Conservation (phyloP, 106 monocot genomes). For the Posidonia australis region DNA sequence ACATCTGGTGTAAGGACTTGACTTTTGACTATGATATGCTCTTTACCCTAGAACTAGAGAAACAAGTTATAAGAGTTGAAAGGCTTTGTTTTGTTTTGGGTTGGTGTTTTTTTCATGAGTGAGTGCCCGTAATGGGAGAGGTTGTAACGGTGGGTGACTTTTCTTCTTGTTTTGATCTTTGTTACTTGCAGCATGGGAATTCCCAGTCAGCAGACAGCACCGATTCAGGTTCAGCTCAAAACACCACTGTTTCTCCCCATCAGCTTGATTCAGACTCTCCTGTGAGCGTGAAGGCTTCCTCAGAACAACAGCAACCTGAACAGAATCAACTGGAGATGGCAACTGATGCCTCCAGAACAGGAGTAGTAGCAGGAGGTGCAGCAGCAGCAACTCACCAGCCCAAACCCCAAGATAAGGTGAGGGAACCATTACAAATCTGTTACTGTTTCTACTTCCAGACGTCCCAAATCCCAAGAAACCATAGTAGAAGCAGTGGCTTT, state of each 20-base stretch:
- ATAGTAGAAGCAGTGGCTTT: conserved; percentile 9
- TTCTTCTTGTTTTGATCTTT: background rate
- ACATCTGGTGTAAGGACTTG: conserved; percentile 28
- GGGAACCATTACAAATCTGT: background rate
- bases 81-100: too few relatives aligned
- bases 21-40: conserved; percentile 6
- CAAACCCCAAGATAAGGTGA: conserved; percentile 23
- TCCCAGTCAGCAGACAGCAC: conserved; percentile 37
- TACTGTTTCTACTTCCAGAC: conserved; percentile 3
- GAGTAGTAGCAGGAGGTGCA: conserved; percentile 11
- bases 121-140: too few relatives aligned
- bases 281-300: conserved; percentile 32
- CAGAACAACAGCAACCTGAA: conserved; percentile 21
- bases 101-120: too few relatives aligned
- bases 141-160: background rate
- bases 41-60: background rate
- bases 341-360: conserved; percentile 20
- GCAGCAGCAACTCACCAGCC: conserved; percentile 14
- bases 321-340: conserved; percentile 24
- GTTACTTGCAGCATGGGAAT: background rate
- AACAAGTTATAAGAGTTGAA: background rate
- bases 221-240: conserved; percentile 68
- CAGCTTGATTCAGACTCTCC: conserved; percentile 63
- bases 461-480: conserved; percentile 20
- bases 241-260: conserved; percentile 28